These are phyloP conservation scores for Beauveria sp. DNA, from an alignment of 2,329 filamentous ascomycete genomes.

Conservation along the genomic window DNA sequence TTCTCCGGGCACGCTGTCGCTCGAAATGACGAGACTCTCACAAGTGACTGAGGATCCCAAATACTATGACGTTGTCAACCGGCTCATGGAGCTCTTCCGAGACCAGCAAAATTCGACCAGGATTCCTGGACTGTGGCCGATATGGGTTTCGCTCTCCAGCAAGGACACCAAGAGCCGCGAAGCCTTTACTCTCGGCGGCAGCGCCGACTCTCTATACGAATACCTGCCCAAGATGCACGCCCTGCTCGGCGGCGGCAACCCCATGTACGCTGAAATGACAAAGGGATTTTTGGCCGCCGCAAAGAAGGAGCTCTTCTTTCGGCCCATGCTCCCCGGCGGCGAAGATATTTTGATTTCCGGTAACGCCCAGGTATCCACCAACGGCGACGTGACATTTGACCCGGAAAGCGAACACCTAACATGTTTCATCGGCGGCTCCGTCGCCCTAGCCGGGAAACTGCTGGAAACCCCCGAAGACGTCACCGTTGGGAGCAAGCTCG, in stretches of 20 bases:
- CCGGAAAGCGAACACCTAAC: conserved; percentile 38
- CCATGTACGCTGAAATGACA: conserved; percentile 48
- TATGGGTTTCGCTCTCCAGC: conserved; percentile 50
- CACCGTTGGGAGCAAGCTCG: conserved; percentile 35
- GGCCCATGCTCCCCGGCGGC: conserved; percentile 49
- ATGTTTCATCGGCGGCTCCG: conserved; percentile 44
- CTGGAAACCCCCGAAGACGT: conserved; percentile 34
- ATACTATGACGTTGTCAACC: conserved; percentile 65
- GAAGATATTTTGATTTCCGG: conserved; percentile 49
- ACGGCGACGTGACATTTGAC: conserved; percentile 15
- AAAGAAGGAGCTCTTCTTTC: conserved; percentile 50
- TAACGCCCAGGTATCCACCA: conserved; percentile 20
- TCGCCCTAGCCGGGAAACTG: conserved; percentile 40
- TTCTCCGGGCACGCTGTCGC: conserved; percentile 54
- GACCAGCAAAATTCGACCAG: conserved; percentile 56
- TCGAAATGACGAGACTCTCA: conserved; percentile 67
- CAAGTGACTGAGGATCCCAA: conserved; percentile 66
- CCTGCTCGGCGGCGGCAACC: conserved; percentile 44
- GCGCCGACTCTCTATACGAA: conserved; percentile 35
- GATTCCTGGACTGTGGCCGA: conserved; percentile 68
- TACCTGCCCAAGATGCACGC: conserved; percentile 40
- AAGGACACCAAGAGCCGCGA: conserved; percentile 28
- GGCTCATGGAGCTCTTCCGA: conserved; percentile 60
- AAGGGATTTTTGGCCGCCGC: conserved; percentile 43
- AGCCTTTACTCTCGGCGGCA: conserved; percentile 29